Evolutionary conservation across 257 asterid genomes (phyloP), one percentile per base, ranked within the genome.

Genomic region (Cinchona pubescens): DNA sequence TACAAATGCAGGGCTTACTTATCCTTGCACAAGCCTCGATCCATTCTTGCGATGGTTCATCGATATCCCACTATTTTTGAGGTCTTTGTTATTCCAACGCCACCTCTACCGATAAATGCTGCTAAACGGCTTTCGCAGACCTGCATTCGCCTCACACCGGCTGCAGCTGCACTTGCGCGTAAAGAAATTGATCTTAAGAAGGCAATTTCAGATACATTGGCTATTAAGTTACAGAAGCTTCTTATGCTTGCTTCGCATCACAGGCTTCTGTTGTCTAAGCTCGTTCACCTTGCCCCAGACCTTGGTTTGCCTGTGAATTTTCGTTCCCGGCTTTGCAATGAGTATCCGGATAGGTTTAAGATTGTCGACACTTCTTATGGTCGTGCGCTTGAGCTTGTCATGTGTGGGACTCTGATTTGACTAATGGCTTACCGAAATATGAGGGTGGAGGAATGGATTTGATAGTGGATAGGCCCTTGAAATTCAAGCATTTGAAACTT

Each of bases 51-150:
- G 7, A 90, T 94, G 98, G 91, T 94, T 72, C 86, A 76, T 27
- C 99, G 99, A 7, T 92, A 90, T 67, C 98, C 98, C 46, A 85
- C 97, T 16, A 75, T 94, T 71, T 94, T 94, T 67, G 96, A 92
- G 86, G 86, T 94, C 78, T 94, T 94, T 84, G 72, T 81, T 12
- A 77, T 89, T 69, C 98, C 96, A 21, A 79, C 88, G 0, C 92
- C 98, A 1, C 86, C 84, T 2, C 79, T 84, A 3, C 99, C 98
- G 0, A 63, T 75, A 61, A 83, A 81, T 32, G 97, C 97, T 56
- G 62, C 90, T 0, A 96, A 88, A 15, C 84, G 96, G 0, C 93
- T 88, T 56, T 67, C 84, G 32, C 99, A 94, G 67, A 85, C 84
- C 8, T 94, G 98, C 62, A 96, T 94, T 70, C 92, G 98, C 74